Base-by-base conservation (phyloP, 352 stramenopile genomes). In the Hyaloperonospora arabidopsidis region DNA sequence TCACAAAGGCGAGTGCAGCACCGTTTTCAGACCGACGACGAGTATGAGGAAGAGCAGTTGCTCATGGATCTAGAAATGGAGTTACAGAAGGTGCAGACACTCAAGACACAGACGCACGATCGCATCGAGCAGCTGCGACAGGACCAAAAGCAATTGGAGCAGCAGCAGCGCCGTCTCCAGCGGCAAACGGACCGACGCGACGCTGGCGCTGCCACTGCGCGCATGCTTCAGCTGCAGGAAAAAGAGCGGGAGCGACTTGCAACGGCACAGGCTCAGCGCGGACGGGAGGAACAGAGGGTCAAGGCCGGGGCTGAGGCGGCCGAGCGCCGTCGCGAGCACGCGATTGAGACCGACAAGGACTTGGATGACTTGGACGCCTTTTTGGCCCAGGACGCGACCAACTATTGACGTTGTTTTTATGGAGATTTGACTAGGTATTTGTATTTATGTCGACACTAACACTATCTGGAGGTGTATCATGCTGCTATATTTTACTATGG, bases 291-390 rank as follows among this genome's bases (percentile, higher is more conserved):
- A 41, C 45, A 59, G 32, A 28, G 66, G 25, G 51, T 52, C 12
- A 64, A 70, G 53, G 55, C 28, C 4, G 66, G 52, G 11, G 73
- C 58, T 1, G 57, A 80, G 41, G 63, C 74, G 35, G 47, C 59
- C 36, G 57, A 64, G 17, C 60, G 53, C 13, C 53, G 62, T 15
- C 73, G 64, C 45, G 61, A 75, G 50, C 68, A 75, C 25, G 62
- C 69, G 13, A 68, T 87, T 48, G 58, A 86, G 57, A 70, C 69
- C 19, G 49, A 79, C 36, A 55, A 36, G 22, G 65, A 81, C 25
- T 41, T 82, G n/a, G 66, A 72, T 5, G 70, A 87, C 45, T 67
- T 90, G 44, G 79, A 87, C 39, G 64, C 60, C 0, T 87, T 90
- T 54, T 57, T 90, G 1, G 67, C 65, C 0, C 57, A 77, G 15